phyloP scores from a whole-genome alignment of 805 yeast genomes.

The Saturnispora ahearnii region DNA sequence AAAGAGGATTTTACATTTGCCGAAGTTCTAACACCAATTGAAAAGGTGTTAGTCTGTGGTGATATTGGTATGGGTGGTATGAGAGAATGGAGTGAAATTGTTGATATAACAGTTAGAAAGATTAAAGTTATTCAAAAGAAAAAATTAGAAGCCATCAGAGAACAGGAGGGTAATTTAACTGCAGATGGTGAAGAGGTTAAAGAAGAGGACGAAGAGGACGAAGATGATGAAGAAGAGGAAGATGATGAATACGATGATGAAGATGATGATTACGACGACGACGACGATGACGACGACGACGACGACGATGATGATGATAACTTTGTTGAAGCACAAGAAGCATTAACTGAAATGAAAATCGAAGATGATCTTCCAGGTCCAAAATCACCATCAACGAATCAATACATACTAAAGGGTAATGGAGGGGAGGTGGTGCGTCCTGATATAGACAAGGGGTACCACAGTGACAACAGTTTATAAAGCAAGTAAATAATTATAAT shows the following conservation, averaged over 20 bases:
- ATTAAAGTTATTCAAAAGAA: slow-evolving; percentile 52
- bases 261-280: slow-evolving; percentile 16
- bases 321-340: slow-evolving; percentile 6
- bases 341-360: neutral
- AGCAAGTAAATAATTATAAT: neutral
- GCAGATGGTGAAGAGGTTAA: slow-evolving; percentile 38
- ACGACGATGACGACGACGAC: slow-evolving; percentile 8
- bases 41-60: slow-evolving; percentile 90
- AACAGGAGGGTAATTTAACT: slow-evolving; percentile 40
- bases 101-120: slow-evolving; percentile 70
- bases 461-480: slow-evolving; percentile 2
- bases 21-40: slow-evolving; percentile 88
- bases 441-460: slow-evolving; percentile 2
- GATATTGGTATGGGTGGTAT: slow-evolving; percentile 99
- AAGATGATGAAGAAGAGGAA: slow-evolving; percentile 33
- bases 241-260: slow-evolving; percentile 23
- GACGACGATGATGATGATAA: slow-evolving; percentile 1
- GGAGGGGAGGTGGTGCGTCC: slow-evolving; percentile 9
- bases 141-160: slow-evolving; percentile 29
- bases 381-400: slow-evolving; percentile 15
- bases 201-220: slow-evolving; percentile 38
- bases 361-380: slow-evolving; percentile 10
- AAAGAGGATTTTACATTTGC: slow-evolving; percentile 93
- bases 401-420: slow-evolving; percentile 10
- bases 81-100: slow-evolving; percentile 96